phyloP scores from a whole-genome alignment of 306 rosid species.

The Macrotyloma uniflorum region DNA sequence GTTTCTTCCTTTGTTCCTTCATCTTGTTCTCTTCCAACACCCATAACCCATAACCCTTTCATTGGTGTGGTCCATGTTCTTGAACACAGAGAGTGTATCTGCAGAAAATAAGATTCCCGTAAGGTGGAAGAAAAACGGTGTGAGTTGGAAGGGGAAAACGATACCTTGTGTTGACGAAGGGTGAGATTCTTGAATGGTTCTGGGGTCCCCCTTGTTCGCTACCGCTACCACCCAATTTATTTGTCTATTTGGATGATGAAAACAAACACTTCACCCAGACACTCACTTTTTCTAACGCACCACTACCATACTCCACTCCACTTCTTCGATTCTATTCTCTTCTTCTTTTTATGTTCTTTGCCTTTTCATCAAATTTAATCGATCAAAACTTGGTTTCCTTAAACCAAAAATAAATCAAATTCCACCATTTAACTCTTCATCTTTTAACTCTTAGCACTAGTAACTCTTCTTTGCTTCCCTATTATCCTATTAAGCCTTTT shows the following conservation, averaged over 20 bases:
- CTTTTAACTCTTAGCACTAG: too few species aligned
- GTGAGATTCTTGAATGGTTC: slow-evolving; percentile 33
- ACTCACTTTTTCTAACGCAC: neutral
- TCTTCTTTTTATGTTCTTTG: too few species aligned
- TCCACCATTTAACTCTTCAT: too few species aligned
- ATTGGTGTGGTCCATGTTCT: neutral
- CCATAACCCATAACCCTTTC: too few species aligned
- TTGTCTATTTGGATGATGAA: slow-evolving; percentile 19
- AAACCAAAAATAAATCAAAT: neutral
- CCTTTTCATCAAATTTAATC: neutral
- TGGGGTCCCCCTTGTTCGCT: slow-evolving; percentile 27
- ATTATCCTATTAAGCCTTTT: too few species aligned
- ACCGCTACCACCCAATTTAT: slow-evolving; percentile 28
- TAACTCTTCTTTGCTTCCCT: too few species aligned
- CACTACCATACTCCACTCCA: too few species aligned
- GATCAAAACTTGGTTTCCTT: neutral
- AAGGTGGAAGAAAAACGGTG: neutral
- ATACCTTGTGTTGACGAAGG: neutral
- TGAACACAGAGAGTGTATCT: neutral
- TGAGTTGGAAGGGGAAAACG: neutral
- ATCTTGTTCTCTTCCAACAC: neutral
- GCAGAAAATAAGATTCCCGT: neutral
- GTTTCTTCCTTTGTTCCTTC: neutral
- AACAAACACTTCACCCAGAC: neutral
- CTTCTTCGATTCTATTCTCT: slow-evolving; percentile 30